Base-by-base conservation (phyloP, 768 basidiomycete species). In the Sporobolomyces phaffii region DNA sequence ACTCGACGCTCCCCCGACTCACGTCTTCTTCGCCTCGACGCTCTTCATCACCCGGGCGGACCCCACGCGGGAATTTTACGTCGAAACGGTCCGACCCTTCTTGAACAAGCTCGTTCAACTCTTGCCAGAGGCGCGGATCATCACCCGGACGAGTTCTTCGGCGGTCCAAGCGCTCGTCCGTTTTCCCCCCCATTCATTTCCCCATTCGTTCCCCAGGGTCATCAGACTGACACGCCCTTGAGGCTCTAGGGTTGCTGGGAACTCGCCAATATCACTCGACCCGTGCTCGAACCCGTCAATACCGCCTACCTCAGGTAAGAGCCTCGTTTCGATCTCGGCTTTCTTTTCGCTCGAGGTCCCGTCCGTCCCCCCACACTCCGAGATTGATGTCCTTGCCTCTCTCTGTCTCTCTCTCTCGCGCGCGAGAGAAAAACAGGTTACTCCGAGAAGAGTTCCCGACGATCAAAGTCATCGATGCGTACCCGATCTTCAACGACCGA, bases 221-320 rank as follows among this genome's bases (percentile, higher is more conserved):
- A n/a, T n/a, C n/a, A n/a, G n/a, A n/a, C n/a, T n/a, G n/a, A n/a
- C n/a, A n/a, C n/a, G n/a, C n/a, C n/a, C n/a, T n/a, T n/a, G n/a
- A n/a, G n/a, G n/a, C n/a, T n/a, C n/a, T n/a, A 62, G 62, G 62
- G 45, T 1, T 64, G 62, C 48, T 64, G 5, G 5, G 62, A 64
- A 29, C 22, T 50, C 24, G 47, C 47, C 26, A 38, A 49, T 2
- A 64, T 58, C 28, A 47, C 47, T 14, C 36, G 62, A 2, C 18
- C 38, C 5, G 40, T 50, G 14, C 36, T 64, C n/a, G 62, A 64
- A 49, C 62, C 62, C 0, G 62, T 28, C 20, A 64, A 58, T 40
- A 28, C 47, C 3, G 63, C 40, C 2, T 33, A 44, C 6, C 48
- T 64, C 38, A 6, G 24, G 54, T 64, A 2, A 40, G 52, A 17